Base-by-base conservation (phyloP, 1,284 basidiomycete genomes). In the Ganoderma meredithae region DNA sequence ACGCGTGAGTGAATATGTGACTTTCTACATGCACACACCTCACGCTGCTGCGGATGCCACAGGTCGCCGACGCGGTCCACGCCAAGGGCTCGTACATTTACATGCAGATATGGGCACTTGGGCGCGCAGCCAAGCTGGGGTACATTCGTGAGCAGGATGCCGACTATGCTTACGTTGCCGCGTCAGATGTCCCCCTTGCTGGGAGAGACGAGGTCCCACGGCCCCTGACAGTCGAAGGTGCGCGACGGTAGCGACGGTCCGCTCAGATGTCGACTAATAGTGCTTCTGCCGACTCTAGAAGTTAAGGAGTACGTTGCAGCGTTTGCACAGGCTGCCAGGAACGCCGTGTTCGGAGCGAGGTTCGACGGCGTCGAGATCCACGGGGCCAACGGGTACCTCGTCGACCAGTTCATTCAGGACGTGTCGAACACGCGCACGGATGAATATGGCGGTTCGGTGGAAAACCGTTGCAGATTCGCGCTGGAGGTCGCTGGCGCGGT, bases 361-460 rank as follows among this genome's bases (percentile, higher is more conserved):
- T 86, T 86, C 66, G 85, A 87, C 66, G 85, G 84, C 1, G 73
- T 81, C 25, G 76, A 80, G 69, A 71, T 78, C 12, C 78, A 79
- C 66, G 71, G 63, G 25, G 78, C 77, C 9, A 73, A 82, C 65
- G 83, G 84, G 7, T 84, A 82, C 65, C 75, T 85, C 13, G 59
- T 83, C 25, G 82, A 84, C 70, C 82, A 84, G 71, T 84, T 83
- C 74, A 61, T 82, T 22, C 82, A 85, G 70, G 79, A 82, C 49
- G 72, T 79, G 0, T 73, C 81, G 59, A 90, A 90, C 80, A 80
- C 83, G 43, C 84, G 88, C 39, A 86, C 84, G 17, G 89, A 91
- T 77, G 79, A 82, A 59, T 92, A 88, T 74, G 89, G 89, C 9
- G 89, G 88, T 2, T 81, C 82, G 1, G 67, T 87, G 31, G 85